These are phyloP conservation scores for Polyplosphaeria fusca DNA, from an alignment of 495 filamentous ascomycete genomes.

Conservation along the genomic window DNA sequence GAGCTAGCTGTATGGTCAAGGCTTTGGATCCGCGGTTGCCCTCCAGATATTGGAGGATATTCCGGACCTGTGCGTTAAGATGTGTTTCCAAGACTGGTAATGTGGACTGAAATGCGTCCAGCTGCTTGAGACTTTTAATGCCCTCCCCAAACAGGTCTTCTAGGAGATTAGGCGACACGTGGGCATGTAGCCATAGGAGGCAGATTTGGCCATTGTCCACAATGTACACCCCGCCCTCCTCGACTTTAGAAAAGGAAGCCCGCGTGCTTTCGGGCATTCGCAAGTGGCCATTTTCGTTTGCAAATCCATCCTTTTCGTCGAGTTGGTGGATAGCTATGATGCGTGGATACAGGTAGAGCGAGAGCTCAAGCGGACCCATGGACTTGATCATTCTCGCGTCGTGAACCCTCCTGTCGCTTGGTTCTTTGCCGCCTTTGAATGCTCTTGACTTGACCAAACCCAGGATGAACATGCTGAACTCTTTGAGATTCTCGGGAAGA, in stretches of 20 bases:
- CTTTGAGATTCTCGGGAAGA: constrained; percentile 92
- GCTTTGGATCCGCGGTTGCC: constrained; percentile 80
- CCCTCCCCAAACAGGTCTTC: constrained; percentile 85
- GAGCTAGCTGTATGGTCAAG: constrained; percentile 81
- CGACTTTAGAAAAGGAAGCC: constrained; percentile 85
- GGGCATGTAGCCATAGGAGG: constrained; percentile 82
- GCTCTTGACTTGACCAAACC: constrained; percentile 85
- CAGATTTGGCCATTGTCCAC: constrained; percentile 95
- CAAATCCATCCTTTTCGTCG: constrained; percentile 68
- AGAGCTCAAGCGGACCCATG: constrained; percentile 80
- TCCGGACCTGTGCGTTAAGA: constrained; percentile 90
- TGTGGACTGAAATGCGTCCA: constrained; percentile 73
- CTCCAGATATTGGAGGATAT: constrained; percentile 83
- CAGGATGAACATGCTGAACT: constrained; percentile 97
- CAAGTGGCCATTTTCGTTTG: constrained; percentile 82
- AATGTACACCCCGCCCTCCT: constrained; percentile 93
- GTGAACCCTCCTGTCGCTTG: constrained; percentile 86
- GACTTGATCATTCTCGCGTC: constrained; percentile 86
- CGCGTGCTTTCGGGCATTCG: constrained; percentile 59
- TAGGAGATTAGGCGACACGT: constrained; percentile 75
- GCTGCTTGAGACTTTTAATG: constrained; percentile 62
- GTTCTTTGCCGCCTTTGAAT: constrained; percentile 88
- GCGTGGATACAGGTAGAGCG: constrained; percentile 90
- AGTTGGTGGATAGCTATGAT: constrained; percentile 92
- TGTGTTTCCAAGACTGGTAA: constrained; percentile 82